These are phyloP conservation scores for Fusarium sp. DNA, from an alignment of 2,329 filamentous ascomycete species.

Conservation along the genomic window DNA sequence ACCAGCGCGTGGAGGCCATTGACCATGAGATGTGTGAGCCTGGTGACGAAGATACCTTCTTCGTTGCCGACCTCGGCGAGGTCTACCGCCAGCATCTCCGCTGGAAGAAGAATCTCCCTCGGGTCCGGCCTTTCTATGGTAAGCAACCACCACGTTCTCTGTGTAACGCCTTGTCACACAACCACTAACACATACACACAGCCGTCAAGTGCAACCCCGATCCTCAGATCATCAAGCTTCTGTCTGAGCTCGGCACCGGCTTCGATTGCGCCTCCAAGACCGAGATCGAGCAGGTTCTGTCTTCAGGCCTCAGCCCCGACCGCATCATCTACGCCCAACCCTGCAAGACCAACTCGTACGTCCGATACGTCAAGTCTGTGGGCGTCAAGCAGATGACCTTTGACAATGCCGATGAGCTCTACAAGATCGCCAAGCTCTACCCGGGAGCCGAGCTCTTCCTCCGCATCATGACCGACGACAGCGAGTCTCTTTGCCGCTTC, in stretches of 20 bases:
- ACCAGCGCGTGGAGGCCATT: slow-evolving; percentile 84
- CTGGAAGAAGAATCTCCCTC: slow-evolving; percentile 94
- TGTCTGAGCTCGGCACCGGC: slow-evolving; percentile 88
- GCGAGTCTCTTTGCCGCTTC: slow-evolving; percentile 90
- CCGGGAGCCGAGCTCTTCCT: slow-evolving; percentile 91
- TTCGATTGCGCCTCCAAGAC: slow-evolving; percentile 99
- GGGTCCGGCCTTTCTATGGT: slow-evolving; percentile 98
- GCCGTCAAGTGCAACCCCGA: slow-evolving; percentile 99
- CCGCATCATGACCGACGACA: slow-evolving; percentile 96
- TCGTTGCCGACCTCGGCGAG: slow-evolving; percentile 96
- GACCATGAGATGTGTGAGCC: slow-evolving; percentile 89
- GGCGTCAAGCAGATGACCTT: slow-evolving; percentile 99
- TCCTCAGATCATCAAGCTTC: slow-evolving; percentile 85
- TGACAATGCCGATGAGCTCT: slow-evolving; percentile 96
- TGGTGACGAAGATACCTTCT: slow-evolving; percentile 97
- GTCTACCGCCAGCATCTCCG: slow-evolving; percentile 98
- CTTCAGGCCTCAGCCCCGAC: slow-evolving; percentile 82
- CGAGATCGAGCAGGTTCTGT: slow-evolving; percentile 92
- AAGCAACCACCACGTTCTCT: slow-evolving; percentile 49
- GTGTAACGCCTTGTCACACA: neutral
- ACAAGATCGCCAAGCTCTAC: slow-evolving; percentile 95
- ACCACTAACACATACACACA: slow-evolving; percentile 50
- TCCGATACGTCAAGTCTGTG: slow-evolving; percentile 85
- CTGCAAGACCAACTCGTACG: slow-evolving; percentile 99
- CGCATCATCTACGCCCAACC: slow-evolving; percentile 99